These are phyloP conservation scores for Marasmius fiardii DNA, from an alignment of 1,284 basidiomycete genomes.

Conservation along the genomic window DNA sequence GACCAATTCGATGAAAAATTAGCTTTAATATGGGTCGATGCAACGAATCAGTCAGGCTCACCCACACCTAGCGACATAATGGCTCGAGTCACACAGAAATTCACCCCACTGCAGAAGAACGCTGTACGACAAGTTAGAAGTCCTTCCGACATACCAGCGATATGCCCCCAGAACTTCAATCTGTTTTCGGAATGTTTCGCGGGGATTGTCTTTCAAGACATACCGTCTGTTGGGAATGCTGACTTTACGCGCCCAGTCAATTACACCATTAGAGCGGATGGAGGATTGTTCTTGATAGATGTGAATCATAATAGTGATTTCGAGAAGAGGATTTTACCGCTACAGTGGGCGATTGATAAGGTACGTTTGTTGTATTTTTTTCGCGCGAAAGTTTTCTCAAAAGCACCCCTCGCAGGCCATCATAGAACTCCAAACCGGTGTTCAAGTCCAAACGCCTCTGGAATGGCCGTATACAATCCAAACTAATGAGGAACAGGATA, in stretches of 20 bases:
- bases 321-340: slow-evolving; percentile 62
- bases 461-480: slow-evolving; percentile 73
- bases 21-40: slow-evolving; percentile 63
- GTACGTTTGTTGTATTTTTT: slow-evolving; percentile 31
- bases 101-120: slow-evolving; percentile 39
- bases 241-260: slow-evolving; percentile 43
- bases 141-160: slow-evolving; percentile 44
- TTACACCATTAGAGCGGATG: slow-evolving; percentile 71
- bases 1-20: slow-evolving; percentile 48
- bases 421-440: slow-evolving; percentile 61
- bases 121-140: slow-evolving; percentile 46
- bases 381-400: background rate
- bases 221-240: slow-evolving; percentile 37
- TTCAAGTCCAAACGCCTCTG: slow-evolving; percentile 46
- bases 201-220: slow-evolving; percentile 60
- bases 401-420: slow-evolving; percentile 44
- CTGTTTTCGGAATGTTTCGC: slow-evolving; percentile 69
- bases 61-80: slow-evolving; percentile 59
- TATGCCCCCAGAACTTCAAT: slow-evolving; percentile 76
- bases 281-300: slow-evolving; percentile 61
- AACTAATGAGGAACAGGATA: slow-evolving; percentile 60
- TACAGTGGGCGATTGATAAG: slow-evolving; percentile 77
- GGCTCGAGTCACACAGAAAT: slow-evolving; percentile 46
- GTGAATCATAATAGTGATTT: slow-evolving; percentile 70
- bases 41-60: slow-evolving; percentile 46